A percentile compares a stretch with the other conserved stretches of the same genome.
These are phyloP conservation scores for Ceratocystis cubensis DNA, from an alignment of 2,329 filamentous ascomycete genomes.

Conservation along the genomic window DNA sequence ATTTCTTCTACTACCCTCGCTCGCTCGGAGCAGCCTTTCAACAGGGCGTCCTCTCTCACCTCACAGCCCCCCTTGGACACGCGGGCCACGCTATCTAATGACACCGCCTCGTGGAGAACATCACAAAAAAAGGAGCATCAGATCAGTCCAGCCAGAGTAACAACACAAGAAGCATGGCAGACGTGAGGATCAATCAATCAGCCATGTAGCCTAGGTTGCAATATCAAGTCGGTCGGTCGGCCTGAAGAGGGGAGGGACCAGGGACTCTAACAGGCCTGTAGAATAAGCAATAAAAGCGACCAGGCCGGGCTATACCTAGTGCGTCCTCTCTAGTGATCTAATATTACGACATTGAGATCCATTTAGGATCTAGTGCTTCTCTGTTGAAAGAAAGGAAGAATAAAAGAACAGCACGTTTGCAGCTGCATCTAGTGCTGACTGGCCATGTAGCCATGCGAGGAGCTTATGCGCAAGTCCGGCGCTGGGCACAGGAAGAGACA, in stretches of 20 bases:
- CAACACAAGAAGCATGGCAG: background rate
- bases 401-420: background rate
- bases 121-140: background rate
- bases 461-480: background rate
- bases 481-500: background rate
- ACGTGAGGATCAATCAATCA: background rate
- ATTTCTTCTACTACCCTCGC: no score
- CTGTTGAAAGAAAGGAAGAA: no score
- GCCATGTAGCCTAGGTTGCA: background rate
- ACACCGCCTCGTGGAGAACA: constrained; percentile 1
- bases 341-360: constrained; percentile 8
- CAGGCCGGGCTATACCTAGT: background rate
- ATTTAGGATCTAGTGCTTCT: background rate
- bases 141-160: background rate
- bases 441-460: background rate
- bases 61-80: background rate
- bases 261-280: background rate
- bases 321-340: background rate
- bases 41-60: background rate
- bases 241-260: no score
- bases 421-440: background rate
- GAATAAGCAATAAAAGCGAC: background rate
- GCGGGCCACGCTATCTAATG: background rate
- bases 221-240: background rate
- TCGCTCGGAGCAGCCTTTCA: background rate